Evolutionary conservation across 176 grass and related monocot species (phyloP).

Genomic region (Lolium rigidum): DNA sequence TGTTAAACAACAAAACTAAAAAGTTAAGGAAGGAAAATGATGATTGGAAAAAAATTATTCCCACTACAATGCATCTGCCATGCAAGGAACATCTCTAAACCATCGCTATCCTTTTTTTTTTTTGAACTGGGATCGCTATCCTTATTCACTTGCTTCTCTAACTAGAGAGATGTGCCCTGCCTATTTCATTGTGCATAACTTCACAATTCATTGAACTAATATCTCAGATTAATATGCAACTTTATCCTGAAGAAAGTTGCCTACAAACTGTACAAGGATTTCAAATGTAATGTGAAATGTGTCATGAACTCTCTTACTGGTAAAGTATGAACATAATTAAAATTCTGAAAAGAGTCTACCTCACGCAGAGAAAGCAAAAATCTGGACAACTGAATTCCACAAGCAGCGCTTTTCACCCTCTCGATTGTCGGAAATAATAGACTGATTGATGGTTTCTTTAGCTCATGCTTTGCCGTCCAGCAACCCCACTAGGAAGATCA

Average conservation of each 20-base stretch:
- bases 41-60: constrained; percentile 14
- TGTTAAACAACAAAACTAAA: not conserved
- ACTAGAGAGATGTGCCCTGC: not conserved
- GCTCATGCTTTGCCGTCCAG: constrained; percentile 74
- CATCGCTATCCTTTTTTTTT: too few relatives aligned
- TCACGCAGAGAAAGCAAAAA: constrained; percentile 76
- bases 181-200: not conserved
- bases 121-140: not conserved
- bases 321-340: constrained; percentile 24
- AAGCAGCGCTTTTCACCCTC: constrained; percentile 62
- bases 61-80: not conserved
- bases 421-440: constrained; percentile 91
- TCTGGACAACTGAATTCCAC: constrained; percentile 74
- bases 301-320: constrained; percentile 2
- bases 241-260: not conserved
- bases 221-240: constrained; percentile 20
- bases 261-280: not conserved
- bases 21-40: not conserved
- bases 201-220: not conserved
- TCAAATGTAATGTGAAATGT: constrained; percentile 22
- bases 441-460: constrained; percentile 71
- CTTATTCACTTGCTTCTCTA: constrained; percentile 10
- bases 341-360: constrained; percentile 51
- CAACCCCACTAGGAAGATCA: constrained; percentile 78
- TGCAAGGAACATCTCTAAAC: not conserved